These are phyloP conservation scores for Leishmania martiniquensis DNA, from an alignment of 208 protist genomes.

Conservation along the genomic window DNA sequence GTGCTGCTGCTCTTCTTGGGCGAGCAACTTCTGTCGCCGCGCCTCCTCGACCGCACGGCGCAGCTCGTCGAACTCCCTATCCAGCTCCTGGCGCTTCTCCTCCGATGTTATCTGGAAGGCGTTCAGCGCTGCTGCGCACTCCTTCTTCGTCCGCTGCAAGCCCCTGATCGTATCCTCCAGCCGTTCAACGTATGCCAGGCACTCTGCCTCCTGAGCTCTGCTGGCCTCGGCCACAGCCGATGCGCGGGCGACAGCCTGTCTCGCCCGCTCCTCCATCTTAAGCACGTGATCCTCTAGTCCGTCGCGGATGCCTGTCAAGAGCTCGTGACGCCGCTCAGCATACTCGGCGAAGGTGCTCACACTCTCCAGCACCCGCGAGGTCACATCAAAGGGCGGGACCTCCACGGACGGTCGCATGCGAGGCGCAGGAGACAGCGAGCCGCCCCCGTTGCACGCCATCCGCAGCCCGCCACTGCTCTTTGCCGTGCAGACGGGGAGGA, in stretches of 20 bases:
- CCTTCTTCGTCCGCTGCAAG: constrained; percentile 6
- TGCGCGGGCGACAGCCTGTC: constrained; percentile 13
- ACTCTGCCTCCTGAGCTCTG: constrained; percentile 11
- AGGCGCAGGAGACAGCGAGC: neutral
- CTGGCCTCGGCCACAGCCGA: constrained; percentile 2
- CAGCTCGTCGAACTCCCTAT: constrained; percentile 11
- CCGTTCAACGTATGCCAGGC: constrained; percentile 2
- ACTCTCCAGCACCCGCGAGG: neutral
- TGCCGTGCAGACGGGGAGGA: neutral
- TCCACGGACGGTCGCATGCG: neutral
- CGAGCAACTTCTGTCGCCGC: neutral
- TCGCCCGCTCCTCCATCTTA: constrained; percentile 15
- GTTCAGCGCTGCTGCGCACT: constrained; percentile 1
- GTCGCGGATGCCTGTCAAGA: constrained; percentile 2
- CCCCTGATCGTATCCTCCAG: constrained; percentile 2
- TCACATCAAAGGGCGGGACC: neutral
- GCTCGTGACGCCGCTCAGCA: neutral
- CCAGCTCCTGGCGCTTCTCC: constrained; percentile 3
- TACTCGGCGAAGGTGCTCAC: constrained; percentile 19
- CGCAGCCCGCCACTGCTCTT: neutral
- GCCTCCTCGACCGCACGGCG: neutral
- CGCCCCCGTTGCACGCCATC: constrained; percentile 2
- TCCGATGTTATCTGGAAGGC: neutral
- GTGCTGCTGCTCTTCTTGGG: neutral
- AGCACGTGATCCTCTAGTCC: constrained; percentile 14